Base-by-base conservation (phyloP, 1,284 basidiomycete species). In the Apiotrichum brassicae region DNA sequence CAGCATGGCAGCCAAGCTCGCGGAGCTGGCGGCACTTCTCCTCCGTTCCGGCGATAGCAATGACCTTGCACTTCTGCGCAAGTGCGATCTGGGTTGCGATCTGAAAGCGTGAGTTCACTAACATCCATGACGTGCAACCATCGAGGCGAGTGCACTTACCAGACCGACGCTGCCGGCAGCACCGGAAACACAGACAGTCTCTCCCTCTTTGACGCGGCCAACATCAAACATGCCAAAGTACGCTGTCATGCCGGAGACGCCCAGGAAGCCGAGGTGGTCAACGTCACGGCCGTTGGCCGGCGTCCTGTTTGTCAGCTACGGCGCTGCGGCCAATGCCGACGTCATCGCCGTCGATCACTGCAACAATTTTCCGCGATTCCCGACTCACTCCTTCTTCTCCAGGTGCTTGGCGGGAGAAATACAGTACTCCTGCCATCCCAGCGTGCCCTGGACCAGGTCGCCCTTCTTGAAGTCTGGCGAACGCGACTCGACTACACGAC, bases 21-120 rank as follows among this genome's bases (percentile, higher is more conserved):
- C 83, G 79, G 32, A 95, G 81, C 82, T 87, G 90, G 8, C 77
- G 74, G 68, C 86, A 88, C 71, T 97, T 97, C 28, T 87, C 87
- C 11, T 78, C 65, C 0, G 82, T 81, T 18, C 86, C 85, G 0
- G 84, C 89, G 57, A 92, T 86, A 12, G 83, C 91, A 58, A 90
- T 83, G 43, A 95, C 90, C 57, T 81, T 85, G 68, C 75, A 76
- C 9, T 65, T 64, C 51, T 71, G 66, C 18, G 68, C 62, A 24
- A 82, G 67, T 0, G 82, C 83, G 12, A 79, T 77, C 6, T 73
- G 70, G 54, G 83, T 85, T 2, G 81, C 89, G 25, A 91, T 79
- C 68, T 93, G 85, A 9, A 22, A 14, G 35, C 22, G 23, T 39
- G 13, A 25, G 37, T 16, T 12, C 23, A 4, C 12, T 13, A 40